These are phyloP conservation scores for Strobilomyces confusus DNA, from an alignment of 768 basidiomycete species.

Conservation along the genomic window DNA sequence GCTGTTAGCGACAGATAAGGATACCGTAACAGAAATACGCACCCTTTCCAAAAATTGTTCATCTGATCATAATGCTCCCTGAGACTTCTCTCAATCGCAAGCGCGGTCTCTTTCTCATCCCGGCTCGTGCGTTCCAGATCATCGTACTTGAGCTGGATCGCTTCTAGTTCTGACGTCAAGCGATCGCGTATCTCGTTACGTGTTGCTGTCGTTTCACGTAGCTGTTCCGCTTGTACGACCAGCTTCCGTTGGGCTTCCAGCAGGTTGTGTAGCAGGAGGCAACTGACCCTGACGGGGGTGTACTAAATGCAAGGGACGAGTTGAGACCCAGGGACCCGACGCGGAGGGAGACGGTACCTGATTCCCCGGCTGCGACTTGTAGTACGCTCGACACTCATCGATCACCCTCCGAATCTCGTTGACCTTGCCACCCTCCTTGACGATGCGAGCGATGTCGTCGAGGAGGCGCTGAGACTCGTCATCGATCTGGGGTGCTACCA, in stretches of 20 bases:
- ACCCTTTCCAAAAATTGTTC: slow-evolving; percentile 39
- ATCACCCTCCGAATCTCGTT: slow-evolving; percentile 47
- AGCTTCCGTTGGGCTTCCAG: slow-evolving; percentile 45
- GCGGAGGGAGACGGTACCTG: slow-evolving; percentile 34
- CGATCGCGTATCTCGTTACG: slow-evolving; percentile 31
- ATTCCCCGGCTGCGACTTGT: slow-evolving; percentile 42
- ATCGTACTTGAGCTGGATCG: slow-evolving; percentile 38
- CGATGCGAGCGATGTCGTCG: slow-evolving; percentile 48
- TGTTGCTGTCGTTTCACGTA: slow-evolving; percentile 29
- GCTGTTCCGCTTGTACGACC: slow-evolving; percentile 32
- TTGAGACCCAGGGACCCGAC: slow-evolving; percentile 11
- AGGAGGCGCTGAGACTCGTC: slow-evolving; percentile 51
- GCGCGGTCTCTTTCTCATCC: slow-evolving; percentile 50
- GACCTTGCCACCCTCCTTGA: slow-evolving; percentile 54
- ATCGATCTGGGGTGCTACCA: slow-evolving; percentile 28
- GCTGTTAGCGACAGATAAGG: slow-evolving; percentile 18
- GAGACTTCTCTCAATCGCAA: slow-evolving; percentile 49
- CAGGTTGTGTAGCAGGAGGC: slow-evolving; percentile 47
- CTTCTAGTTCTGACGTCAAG: slow-evolving; percentile 33
- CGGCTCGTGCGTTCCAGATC: slow-evolving; percentile 38
- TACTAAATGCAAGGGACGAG: slow-evolving; percentile 33
- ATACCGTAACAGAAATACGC: slow-evolving; percentile 14
- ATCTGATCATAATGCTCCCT: slow-evolving; percentile 49
- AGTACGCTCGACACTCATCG: slow-evolving; percentile 46
- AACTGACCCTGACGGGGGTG: slow-evolving; percentile 46